Evolutionary conservation across 331 rosid genomes (phyloP).

Genomic region (Saraca asoca): DNA sequence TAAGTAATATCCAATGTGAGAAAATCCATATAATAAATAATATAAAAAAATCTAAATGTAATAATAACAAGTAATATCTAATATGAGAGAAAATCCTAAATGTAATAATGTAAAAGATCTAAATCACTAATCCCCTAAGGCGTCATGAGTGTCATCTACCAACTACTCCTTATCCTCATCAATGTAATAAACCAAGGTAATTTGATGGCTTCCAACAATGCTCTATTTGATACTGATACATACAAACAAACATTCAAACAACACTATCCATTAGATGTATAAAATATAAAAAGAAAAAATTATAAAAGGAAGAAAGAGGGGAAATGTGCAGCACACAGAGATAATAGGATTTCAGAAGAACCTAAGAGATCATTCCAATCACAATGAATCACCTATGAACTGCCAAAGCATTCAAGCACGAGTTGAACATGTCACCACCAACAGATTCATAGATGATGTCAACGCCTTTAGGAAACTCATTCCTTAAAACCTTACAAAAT

Average conservation of each 20-base stretch:
- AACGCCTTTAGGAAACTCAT: constrained; percentile 78
- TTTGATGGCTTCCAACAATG: constrained; percentile 90
- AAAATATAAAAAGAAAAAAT: neutral
- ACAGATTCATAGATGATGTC: constrained; percentile 94
- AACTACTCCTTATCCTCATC: too few species aligned
- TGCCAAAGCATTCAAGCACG: constrained; percentile 89
- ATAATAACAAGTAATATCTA: too few species aligned
- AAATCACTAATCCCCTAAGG: too few species aligned
- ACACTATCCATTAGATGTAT: constrained; percentile 3
- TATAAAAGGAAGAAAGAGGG: too few species aligned
- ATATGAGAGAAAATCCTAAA: too few species aligned
- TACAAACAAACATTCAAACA: constrained; percentile 30
- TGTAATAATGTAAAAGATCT: too few species aligned
- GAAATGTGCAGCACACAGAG: too few species aligned
- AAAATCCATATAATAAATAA: too few species aligned
- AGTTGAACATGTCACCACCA: constrained; percentile 84
- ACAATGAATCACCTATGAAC: constrained; percentile 75
- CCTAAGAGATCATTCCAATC: constrained; percentile 99
- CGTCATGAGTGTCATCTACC: too few species aligned
- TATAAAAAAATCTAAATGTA: too few species aligned
- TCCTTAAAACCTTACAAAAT: constrained; percentile 65
- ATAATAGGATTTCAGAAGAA: constrained; percentile 12
- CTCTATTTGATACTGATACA: constrained; percentile 90
- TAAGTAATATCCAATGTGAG: too few species aligned
- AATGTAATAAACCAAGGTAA: constrained; percentile 85